Evolutionary conservation across 2,329 filamentous ascomycete species (phyloP).

Genomic region (Trichoderma atrobrunneum): DNA sequence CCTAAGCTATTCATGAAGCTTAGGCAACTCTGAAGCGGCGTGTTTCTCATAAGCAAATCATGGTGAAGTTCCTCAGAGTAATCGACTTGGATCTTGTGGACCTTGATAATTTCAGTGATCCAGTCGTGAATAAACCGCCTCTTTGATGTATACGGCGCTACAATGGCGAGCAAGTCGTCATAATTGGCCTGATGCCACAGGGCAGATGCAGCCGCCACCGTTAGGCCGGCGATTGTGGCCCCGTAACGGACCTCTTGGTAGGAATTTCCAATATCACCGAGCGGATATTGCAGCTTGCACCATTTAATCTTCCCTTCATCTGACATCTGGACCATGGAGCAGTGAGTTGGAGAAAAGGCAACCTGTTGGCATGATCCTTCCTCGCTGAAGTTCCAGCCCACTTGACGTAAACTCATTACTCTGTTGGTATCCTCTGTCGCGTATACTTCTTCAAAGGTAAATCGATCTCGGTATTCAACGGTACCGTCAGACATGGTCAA

Average conservation of each 20-base stretch:
- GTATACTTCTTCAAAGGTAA: constrained; percentile 67
- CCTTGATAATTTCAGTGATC: constrained; percentile 64
- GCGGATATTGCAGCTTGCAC: constrained; percentile 52
- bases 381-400: constrained; percentile 70
- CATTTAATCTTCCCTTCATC: constrained; percentile 60
- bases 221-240: constrained; percentile 61
- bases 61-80: constrained; percentile 73
- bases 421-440: constrained; percentile 61
- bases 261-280: constrained; percentile 47
- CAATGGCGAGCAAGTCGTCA: constrained; percentile 70
- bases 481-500: constrained; percentile 77
- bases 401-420: constrained; percentile 70
- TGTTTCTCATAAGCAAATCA: constrained; percentile 70
- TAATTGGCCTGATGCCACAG: constrained; percentile 50
- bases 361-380: constrained; percentile 61
- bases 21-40: constrained; percentile 69
- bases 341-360: constrained; percentile 59
- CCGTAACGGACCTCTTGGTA: constrained; percentile 52
- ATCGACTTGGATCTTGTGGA: constrained; percentile 72
- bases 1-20: constrained; percentile 78
- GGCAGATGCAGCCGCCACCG: constrained; percentile 48
- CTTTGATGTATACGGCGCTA: constrained; percentile 46
- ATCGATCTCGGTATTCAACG: constrained; percentile 74
- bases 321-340: constrained; percentile 56
- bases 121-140: constrained; percentile 57